phyloP scores from a whole-genome alignment of 306 rosid genomes.

The Prunus padus region DNA sequence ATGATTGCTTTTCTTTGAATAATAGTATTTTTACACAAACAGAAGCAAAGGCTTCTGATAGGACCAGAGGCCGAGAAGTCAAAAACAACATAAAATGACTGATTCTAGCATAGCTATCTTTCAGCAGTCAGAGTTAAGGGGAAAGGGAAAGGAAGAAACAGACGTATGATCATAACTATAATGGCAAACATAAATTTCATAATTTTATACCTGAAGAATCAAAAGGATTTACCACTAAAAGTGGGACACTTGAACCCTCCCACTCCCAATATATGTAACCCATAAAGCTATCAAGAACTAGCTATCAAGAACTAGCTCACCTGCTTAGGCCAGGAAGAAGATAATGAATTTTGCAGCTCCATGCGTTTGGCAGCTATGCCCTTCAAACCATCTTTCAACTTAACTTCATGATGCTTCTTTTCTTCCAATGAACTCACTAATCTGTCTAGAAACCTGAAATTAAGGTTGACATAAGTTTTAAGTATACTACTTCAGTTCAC shows the following conservation, averaged over 20 bases:
- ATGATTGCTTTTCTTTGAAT: too few species aligned
- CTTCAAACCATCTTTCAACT: conserved; percentile 81
- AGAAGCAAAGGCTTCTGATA: not conserved
- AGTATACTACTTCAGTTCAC: not conserved
- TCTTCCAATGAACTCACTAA: conserved; percentile 78
- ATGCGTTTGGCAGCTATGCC: conserved; percentile 75
- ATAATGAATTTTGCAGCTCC: conserved; percentile 89
- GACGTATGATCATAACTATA: not conserved
- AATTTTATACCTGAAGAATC: too few species aligned
- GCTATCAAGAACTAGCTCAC: conserved; percentile 34
- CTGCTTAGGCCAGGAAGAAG: conserved; percentile 92
- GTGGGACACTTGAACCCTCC: too few species aligned
- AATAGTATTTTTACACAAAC: not conserved
- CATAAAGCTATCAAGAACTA: not conserved
- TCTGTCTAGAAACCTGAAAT: conserved; percentile 83
- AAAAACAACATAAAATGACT: not conserved
- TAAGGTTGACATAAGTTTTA: conserved; percentile 13
- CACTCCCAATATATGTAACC: too few species aligned
- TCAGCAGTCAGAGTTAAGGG: not conserved
- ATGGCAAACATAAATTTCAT: too few species aligned
- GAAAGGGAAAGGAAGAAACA: not conserved
- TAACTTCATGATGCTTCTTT: conserved; percentile 86
- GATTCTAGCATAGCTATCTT: not conserved
- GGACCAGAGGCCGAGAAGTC: not conserved
- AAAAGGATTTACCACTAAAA: not conserved